Percentiles rank a stretch among this genome's conserved stretches.
phyloP scores from a whole-genome alignment of 768 basidiomycete genomes.

The Mycena epipterygia region DNA sequence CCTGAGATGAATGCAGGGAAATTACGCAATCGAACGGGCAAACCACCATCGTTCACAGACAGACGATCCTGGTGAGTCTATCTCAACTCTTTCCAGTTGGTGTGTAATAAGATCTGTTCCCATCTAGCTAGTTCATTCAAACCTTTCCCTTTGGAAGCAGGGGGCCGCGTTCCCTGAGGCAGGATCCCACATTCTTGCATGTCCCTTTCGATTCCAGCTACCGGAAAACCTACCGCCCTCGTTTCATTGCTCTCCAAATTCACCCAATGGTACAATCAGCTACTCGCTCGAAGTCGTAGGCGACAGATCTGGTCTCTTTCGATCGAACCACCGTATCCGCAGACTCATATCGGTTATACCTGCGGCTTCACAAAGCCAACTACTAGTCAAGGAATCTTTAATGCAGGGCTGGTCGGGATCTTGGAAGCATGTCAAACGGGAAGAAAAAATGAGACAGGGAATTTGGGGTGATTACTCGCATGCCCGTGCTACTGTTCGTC shows the following conservation, averaged over 20 bases:
- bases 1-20: neutral
- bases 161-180: neutral
- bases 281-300: slow-evolving; percentile 29
- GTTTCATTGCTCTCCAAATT: slow-evolving; percentile 11
- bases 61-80: neutral
- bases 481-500: neutral
- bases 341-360: slow-evolving; percentile 17
- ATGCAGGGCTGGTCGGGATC: slow-evolving; percentile 19
- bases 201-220: slow-evolving; percentile 21
- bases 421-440: neutral
- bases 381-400: slow-evolving; percentile 6
- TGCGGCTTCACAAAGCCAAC: slow-evolving; percentile 3
- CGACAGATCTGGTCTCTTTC: slow-evolving; percentile 20
- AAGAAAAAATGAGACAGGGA: slow-evolving; percentile 8
- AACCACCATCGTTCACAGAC: neutral
- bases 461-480: slow-evolving; percentile 23
- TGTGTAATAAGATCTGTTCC: neutral
- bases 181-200: neutral
- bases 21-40: neutral
- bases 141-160: neutral
- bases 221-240: slow-evolving; percentile 11
- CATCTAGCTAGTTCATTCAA: neutral
- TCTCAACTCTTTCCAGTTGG: neutral
- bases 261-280: neutral
- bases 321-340: slow-evolving; percentile 17